phyloP scores from a whole-genome alignment of 768 basidiomycete genomes.

The Suillus placidus region DNA sequence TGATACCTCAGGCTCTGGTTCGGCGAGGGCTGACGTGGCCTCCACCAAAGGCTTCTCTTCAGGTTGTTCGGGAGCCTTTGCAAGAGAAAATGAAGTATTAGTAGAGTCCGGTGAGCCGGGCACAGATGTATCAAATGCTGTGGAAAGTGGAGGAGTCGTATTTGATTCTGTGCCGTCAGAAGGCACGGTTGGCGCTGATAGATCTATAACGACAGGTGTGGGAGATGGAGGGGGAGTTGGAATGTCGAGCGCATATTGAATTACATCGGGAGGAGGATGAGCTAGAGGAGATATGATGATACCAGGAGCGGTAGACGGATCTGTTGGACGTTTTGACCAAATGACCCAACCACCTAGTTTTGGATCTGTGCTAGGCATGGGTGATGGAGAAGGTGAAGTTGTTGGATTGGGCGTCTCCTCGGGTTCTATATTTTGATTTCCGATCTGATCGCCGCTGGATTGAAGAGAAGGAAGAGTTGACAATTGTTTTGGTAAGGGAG shows the following conservation, averaged over 20 bases:
- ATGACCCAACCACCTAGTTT: slow-evolving; percentile 52
- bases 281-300: slow-evolving; percentile 72
- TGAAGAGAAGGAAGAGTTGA: slow-evolving; percentile 46
- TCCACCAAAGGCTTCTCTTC: not conserved
- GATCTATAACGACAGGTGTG: slow-evolving; percentile 6
- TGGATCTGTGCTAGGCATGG: slow-evolving; percentile 6
- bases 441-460: slow-evolving; percentile 7
- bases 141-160: slow-evolving; percentile 51
- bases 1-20: slow-evolving; percentile 16
- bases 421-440: slow-evolving; percentile 9
- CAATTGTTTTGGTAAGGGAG: slow-evolving; percentile 66
- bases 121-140: slow-evolving; percentile 49
- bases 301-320: slow-evolving; percentile 66
- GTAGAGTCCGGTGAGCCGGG: slow-evolving; percentile 61
- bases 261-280: slow-evolving; percentile 59
- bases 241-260: slow-evolving; percentile 55
- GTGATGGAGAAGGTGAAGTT: not conserved
- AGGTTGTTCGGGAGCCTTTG: slow-evolving; percentile 25
- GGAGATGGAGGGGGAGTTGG: slow-evolving; percentile 55
- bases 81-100: slow-evolving; percentile 56
- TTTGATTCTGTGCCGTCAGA: slow-evolving; percentile 49
- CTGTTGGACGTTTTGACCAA: slow-evolving; percentile 71
- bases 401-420: slow-evolving; percentile 25
- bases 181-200: slow-evolving; percentile 1
- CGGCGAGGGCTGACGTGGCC: not conserved